Evolutionary conservation across 164 flowering plant species (phyloP).

Genomic region (Annona cherimola): DNA sequence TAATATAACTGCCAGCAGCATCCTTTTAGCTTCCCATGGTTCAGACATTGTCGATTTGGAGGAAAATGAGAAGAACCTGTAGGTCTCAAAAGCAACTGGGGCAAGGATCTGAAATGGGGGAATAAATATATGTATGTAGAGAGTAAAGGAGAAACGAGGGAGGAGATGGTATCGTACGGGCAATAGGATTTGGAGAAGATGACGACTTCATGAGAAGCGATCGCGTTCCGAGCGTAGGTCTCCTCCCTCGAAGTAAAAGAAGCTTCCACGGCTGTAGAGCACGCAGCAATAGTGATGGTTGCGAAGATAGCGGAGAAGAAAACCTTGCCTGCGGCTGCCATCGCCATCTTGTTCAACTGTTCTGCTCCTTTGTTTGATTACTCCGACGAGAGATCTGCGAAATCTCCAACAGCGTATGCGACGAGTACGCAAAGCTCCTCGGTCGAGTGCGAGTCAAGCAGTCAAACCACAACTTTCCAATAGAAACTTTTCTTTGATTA

Average conservation of each 20-base stretch:
- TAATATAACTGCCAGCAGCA: too few species aligned
- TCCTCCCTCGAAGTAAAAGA: conserved; percentile 16
- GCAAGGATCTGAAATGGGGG: neutral
- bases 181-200: conserved; percentile 91
- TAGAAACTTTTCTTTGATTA: too few species aligned
- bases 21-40: too few species aligned
- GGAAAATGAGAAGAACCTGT: too few species aligned
- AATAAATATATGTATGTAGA: neutral
- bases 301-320: neutral
- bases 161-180: conserved; percentile 48
- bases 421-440: too few species aligned
- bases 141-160: neutral
- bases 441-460: too few species aligned
- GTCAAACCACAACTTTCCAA: too few species aligned
- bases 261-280: neutral
- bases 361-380: too few species aligned
- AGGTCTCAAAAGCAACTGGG: too few species aligned
- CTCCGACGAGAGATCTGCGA: too few species aligned
- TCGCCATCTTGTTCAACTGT: neutral
- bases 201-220: conserved; percentile 62
- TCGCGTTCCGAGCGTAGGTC: conserved; percentile 60
- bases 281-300: conserved; percentile 2
- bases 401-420: too few species aligned
- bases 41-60: too few species aligned
- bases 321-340: neutral